Conservation (phyloP, 345 rosid species). For the Lepidium africanum region DNA sequence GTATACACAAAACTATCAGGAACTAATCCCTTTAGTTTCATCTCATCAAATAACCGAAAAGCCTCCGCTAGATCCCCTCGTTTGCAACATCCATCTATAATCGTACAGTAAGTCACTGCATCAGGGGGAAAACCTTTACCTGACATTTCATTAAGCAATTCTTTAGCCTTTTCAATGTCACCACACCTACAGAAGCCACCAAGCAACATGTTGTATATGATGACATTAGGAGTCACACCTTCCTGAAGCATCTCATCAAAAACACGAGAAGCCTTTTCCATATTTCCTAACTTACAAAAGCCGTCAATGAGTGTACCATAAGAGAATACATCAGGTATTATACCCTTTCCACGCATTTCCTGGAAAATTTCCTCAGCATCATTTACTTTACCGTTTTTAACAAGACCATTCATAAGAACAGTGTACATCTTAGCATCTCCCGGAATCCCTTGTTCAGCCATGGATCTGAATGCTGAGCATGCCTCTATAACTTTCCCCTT, state of each 20-base stretch:
- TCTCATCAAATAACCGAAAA: slow-evolving; percentile 50
- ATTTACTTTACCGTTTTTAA: slow-evolving; percentile 42
- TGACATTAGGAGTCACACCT: slow-evolving; percentile 50
- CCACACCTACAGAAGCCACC: slow-evolving; percentile 61
- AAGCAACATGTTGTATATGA: slow-evolving; percentile 55
- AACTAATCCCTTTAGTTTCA: slow-evolving; percentile 46
- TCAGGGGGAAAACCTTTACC: slow-evolving; percentile 44
- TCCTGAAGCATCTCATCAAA: slow-evolving; percentile 44
- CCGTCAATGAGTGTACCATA: slow-evolving; percentile 62
- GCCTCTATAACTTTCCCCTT: slow-evolving; percentile 49
- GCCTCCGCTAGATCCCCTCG: slow-evolving; percentile 51
- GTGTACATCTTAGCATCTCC: slow-evolving; percentile 51
- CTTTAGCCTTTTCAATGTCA: slow-evolving; percentile 47
- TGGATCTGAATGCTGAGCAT: slow-evolving; percentile 38
- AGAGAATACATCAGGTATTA: slow-evolving; percentile 52
- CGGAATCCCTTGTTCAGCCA: slow-evolving; percentile 42
- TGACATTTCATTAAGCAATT: slow-evolving; percentile 50
- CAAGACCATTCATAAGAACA: slow-evolving; percentile 62
- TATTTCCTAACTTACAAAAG: slow-evolving; percentile 47
- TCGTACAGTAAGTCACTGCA: slow-evolving; percentile 51
- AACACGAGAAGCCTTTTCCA: slow-evolving; percentile 40
- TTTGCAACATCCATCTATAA: slow-evolving; percentile 78
- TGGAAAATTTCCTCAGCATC: slow-evolving; percentile 55
- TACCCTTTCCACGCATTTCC: slow-evolving; percentile 47
- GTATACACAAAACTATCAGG: slow-evolving; percentile 60